Evolutionary conservation across 257 asterid species (phyloP).

Genomic region (Ocimum tenuiflorum): DNA sequence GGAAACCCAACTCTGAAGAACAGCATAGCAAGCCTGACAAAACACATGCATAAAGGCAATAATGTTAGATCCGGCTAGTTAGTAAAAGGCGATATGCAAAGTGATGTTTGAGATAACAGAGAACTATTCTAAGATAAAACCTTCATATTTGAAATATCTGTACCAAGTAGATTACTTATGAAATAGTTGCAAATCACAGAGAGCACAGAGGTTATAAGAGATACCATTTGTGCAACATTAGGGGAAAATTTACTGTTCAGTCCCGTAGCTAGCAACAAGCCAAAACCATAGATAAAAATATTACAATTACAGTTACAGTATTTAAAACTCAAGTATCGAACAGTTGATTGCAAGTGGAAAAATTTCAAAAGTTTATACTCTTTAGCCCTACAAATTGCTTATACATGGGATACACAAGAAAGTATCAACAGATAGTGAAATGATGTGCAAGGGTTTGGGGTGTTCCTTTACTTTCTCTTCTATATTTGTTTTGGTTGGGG

Average conservation of each 20-base stretch:
- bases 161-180: background rate
- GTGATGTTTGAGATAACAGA: background rate
- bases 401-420: background rate
- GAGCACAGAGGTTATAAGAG: background rate
- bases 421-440: background rate
- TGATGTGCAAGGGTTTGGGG: background rate
- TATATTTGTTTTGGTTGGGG: no score
- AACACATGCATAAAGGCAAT: slow-evolving; percentile 22
- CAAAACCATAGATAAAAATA: background rate
- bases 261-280: background rate
- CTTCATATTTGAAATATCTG: background rate
- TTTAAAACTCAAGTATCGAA: background rate
- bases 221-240: no score
- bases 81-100: background rate
- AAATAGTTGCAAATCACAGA: background rate
- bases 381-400: background rate
- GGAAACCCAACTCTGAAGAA: slow-evolving; percentile 97
- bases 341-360: background rate
- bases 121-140: background rate
- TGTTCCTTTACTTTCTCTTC: background rate
- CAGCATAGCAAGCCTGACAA: slow-evolving; percentile 93
- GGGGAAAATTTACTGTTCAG: background rate
- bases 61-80: background rate
- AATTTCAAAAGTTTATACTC: background rate
- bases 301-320: background rate